These are phyloP conservation scores for Alternaria postmessia DNA, from an alignment of 2,329 filamentous ascomycete genomes.

Conservation along the genomic window DNA sequence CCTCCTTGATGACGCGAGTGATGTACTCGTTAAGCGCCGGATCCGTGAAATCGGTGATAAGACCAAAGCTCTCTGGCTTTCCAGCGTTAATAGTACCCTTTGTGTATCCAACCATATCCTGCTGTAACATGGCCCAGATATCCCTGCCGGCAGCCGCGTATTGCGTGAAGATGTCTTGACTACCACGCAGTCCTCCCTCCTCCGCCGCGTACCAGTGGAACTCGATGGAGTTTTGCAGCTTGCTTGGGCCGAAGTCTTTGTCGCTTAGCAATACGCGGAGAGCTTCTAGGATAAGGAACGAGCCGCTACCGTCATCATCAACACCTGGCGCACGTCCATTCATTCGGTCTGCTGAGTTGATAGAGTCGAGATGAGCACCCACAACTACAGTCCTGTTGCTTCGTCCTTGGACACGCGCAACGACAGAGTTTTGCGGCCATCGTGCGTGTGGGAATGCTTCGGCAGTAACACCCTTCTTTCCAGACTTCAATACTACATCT, in stretches of 20 bases:
- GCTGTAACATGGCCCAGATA: constrained; percentile 94
- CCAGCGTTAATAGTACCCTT: constrained; percentile 51
- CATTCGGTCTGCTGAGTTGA: not conserved
- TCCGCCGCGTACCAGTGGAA: constrained; percentile 97
- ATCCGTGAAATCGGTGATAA: constrained; percentile 91
- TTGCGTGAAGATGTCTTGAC: constrained; percentile 82
- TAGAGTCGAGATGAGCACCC: constrained; percentile 75
- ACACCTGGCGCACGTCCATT: constrained; percentile 77
- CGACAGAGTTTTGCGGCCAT: constrained; percentile 76
- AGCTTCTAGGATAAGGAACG: constrained; percentile 91
- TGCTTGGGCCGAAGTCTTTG: constrained; percentile 60
- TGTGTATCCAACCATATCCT: constrained; percentile 89
- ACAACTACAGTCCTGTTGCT: constrained; percentile 83
- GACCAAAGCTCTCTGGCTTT: constrained; percentile 80
- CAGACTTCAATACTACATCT: constrained; percentile 72
- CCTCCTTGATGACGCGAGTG: constrained; percentile 75
- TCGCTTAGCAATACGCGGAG: constrained; percentile 79
- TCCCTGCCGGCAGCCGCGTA: constrained; percentile 78
- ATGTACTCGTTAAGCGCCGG: constrained; percentile 81
- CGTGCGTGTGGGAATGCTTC: not conserved
- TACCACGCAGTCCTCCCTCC: constrained; percentile 84
- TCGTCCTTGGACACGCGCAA: constrained; percentile 86
- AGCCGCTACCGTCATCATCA: constrained; percentile 87
- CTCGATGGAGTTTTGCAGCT: constrained; percentile 78
- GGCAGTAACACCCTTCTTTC: not conserved